Percentiles rank a stretch among this genome's conserved stretches.
phyloP scores from a whole-genome alignment of 2,329 filamentous ascomycete species.

The Trichoderma aggressivum region DNA sequence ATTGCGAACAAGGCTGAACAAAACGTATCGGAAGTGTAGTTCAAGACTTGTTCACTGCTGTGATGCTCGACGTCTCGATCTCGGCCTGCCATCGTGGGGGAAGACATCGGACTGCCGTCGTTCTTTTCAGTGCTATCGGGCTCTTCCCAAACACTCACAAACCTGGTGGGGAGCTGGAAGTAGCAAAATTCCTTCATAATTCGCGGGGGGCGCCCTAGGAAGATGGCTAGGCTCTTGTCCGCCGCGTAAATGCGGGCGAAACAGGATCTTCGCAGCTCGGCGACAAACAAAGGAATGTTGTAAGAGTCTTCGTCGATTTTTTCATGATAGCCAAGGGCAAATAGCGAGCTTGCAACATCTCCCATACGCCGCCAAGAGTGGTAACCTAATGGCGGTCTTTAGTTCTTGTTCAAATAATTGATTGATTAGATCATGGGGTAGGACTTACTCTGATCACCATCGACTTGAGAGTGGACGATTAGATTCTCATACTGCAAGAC shows the following conservation, averaged over 20 bases:
- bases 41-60: neutral
- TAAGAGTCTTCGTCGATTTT: slow-evolving; percentile 2
- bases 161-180: slow-evolving; percentile 2
- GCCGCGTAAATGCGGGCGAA: slow-evolving; percentile 13
- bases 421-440: neutral
- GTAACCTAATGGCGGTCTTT: neutral
- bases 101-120: neutral
- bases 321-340: slow-evolving; percentile 12
- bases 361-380: slow-evolving; percentile 15
- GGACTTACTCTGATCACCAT: slow-evolving; percentile 7
- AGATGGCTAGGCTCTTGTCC: slow-evolving; percentile 8
- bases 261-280: slow-evolving; percentile 12
- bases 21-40: slow-evolving; percentile 7
- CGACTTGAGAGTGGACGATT: slow-evolving; percentile 15
- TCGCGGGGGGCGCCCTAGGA: neutral
- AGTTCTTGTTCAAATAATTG: neutral
- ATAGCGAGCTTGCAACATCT: slow-evolving; percentile 7
- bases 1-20: neutral
- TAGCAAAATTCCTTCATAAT: slow-evolving; percentile 15
- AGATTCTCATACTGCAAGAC: slow-evolving; percentile 11
- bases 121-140: neutral
- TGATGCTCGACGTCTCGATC: neutral
- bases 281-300: neutral
- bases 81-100: neutral
- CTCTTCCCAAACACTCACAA: neutral